Conservation (phyloP, 805 yeast genomes). For the Ogataea zsoltii region DNA sequence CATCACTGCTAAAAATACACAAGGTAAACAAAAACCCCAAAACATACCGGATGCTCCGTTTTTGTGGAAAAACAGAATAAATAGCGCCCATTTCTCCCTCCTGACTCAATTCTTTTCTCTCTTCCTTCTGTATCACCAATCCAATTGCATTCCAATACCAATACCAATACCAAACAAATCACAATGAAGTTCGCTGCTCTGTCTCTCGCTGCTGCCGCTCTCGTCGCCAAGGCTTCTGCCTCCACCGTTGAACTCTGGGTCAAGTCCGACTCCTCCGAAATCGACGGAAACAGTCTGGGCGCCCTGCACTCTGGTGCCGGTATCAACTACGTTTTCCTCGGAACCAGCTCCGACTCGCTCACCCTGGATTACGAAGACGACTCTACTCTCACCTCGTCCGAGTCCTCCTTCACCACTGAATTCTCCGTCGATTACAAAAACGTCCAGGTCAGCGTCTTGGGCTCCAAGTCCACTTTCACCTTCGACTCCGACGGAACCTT, state of each 20-base stretch:
- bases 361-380: slow-evolving; percentile 21
- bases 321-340: slow-evolving; percentile 41
- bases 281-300: slow-evolving; percentile 33
- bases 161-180: no score
- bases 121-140: not conserved
- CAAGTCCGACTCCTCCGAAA: slow-evolving; percentile 26
- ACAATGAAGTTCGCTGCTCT: slow-evolving; percentile 22
- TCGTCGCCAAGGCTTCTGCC: slow-evolving; percentile 14
- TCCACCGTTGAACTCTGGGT: slow-evolving; percentile 22
- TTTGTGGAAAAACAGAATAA: slow-evolving; percentile 5
- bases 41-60: no score
- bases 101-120: not conserved
- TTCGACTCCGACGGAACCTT: slow-evolving; percentile 23
- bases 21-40: not conserved
- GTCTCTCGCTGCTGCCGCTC: slow-evolving; percentile 15
- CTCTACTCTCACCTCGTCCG: slow-evolving; percentile 2
- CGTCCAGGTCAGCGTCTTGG: slow-evolving; percentile 11
- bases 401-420: not conserved
- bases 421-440: slow-evolving; percentile 1
- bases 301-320: slow-evolving; percentile 50
- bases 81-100: slow-evolving; percentile 3
- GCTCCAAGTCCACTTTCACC: slow-evolving; percentile 7
- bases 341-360: slow-evolving; percentile 23
- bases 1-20: slow-evolving; percentile 9
- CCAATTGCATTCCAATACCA: not conserved